phyloP scores from a whole-genome alignment of 2,329 filamentous ascomycete species.

The Xylaria digitata region DNA sequence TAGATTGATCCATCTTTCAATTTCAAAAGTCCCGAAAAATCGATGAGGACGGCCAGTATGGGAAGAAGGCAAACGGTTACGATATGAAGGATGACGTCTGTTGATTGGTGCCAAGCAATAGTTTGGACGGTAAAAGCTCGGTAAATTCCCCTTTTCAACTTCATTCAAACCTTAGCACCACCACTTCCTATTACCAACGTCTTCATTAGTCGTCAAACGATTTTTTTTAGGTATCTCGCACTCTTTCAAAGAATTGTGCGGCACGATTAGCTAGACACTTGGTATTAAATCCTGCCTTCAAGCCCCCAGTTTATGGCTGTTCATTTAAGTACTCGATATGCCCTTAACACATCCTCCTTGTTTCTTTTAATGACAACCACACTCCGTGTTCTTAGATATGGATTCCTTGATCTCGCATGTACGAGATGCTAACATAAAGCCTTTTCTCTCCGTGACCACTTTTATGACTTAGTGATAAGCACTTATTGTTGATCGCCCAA shows the following conservation, averaged over 20 bases:
- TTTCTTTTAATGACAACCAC: not conserved
- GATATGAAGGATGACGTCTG: slow-evolving; percentile 26
- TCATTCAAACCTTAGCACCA: slow-evolving; percentile 7
- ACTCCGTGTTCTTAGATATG: slow-evolving; percentile 6
- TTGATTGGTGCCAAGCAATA: slow-evolving; percentile 23
- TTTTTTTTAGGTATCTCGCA: slow-evolving; percentile 1
- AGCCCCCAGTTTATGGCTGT: too few relatives aligned
- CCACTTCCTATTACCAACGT: not conserved
- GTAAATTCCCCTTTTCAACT: slow-evolving; percentile 28
- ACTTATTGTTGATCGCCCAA: slow-evolving; percentile 27
- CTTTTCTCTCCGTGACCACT: not conserved
- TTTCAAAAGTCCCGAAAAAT: not conserved
- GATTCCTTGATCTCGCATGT: slow-evolving; percentile 27
- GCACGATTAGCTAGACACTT: not conserved
- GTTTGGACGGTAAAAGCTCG: slow-evolving; percentile 32
- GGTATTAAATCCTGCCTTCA: too few relatives aligned
- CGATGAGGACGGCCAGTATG: not conserved
- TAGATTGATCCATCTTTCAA: slow-evolving; percentile 41
- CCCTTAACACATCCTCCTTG: not conserved
- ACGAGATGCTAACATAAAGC: slow-evolving; percentile 16
- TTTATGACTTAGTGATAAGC: slow-evolving; percentile 26
- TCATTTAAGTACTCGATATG: not conserved
- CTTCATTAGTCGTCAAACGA: not conserved
- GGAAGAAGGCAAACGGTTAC: not conserved
- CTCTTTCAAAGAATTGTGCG: not conserved